Conservation (phyloP, 2,329 filamentous ascomycete species). For the Mycosphaerelloides madeirae region DNA sequence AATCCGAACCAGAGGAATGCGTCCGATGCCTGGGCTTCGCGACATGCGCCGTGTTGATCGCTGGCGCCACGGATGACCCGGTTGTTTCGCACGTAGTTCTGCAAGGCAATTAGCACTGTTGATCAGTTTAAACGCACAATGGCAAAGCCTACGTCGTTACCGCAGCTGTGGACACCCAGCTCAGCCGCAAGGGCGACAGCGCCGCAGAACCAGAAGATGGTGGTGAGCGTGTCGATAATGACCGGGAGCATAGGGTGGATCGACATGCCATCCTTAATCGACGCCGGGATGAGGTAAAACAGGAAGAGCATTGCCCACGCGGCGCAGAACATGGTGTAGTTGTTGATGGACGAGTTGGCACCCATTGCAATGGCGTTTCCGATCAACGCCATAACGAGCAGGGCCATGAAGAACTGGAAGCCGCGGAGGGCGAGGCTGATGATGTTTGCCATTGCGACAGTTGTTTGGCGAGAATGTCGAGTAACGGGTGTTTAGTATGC, state of each 20-base stretch:
- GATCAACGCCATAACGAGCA: conserved; percentile 57
- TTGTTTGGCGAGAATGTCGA: neutral
- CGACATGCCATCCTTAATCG: conserved; percentile 51
- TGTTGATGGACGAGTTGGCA: conserved; percentile 48
- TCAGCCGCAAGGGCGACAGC: conserved; percentile 67
- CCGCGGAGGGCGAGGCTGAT: conserved; percentile 5
- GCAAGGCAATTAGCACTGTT: conserved; percentile 4
- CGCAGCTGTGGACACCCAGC: conserved; percentile 64
- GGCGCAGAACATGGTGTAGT: conserved; percentile 65
- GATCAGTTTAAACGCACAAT: neutral
- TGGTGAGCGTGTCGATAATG: conserved; percentile 54
- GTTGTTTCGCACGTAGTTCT: conserved; percentile 38
- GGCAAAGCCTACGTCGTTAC: neutral
- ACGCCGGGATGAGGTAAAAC: conserved; percentile 57
- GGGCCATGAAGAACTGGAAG: conserved; percentile 54
- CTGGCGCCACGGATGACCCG: conserved; percentile 44
- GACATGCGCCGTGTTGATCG: conserved; percentile 60
- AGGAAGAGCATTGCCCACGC: conserved; percentile 61
- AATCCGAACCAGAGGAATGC: conserved; percentile 80
- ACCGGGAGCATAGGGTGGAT: conserved; percentile 51
- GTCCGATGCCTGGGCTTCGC: conserved; percentile 67
- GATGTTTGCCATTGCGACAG: conserved; percentile 9
- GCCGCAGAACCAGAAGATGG: conserved; percentile 65
- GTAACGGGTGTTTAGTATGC: neutral
- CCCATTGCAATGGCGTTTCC: conserved; percentile 59